Percentiles rank a stretch among this genome's conserved stretches.
Conservation (phyloP, 306 rosid species). For the Bauhinia variegata region DNA sequence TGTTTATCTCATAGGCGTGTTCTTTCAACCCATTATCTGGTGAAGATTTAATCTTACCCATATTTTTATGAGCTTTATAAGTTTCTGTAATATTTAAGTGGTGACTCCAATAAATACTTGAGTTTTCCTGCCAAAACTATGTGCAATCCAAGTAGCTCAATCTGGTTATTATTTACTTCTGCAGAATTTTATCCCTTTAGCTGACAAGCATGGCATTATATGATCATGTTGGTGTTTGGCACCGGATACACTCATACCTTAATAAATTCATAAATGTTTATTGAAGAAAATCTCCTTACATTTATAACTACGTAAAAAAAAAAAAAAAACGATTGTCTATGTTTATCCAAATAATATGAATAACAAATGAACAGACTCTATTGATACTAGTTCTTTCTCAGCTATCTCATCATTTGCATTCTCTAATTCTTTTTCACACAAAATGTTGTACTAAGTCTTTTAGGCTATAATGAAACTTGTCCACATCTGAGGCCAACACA, state of each 20-base stretch:
- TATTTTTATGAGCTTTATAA: slow-evolving; percentile 35
- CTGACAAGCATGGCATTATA: no score
- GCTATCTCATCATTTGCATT: slow-evolving; percentile 9
- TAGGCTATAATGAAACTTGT: slow-evolving; percentile 33
- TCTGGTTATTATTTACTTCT: neutral
- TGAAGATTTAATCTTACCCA: slow-evolving; percentile 44
- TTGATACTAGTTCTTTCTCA: slow-evolving; percentile 3
- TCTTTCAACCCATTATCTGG: slow-evolving; percentile 52
- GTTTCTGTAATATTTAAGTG: slow-evolving; percentile 57
- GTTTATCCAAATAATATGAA: neutral
- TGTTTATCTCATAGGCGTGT: slow-evolving; percentile 49
- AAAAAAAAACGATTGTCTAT: no score
- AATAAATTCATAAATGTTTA: no score
- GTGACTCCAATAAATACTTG: slow-evolving; percentile 52
- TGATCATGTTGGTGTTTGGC: no score
- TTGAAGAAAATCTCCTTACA: no score
- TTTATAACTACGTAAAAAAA: no score
- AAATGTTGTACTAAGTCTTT: slow-evolving; percentile 15
- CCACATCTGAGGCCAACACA: slow-evolving; percentile 38
- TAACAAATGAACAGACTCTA: slow-evolving; percentile 26
- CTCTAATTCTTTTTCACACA: neutral
- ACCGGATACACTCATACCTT: no score
- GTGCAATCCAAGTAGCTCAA: neutral
- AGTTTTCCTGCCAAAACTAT: slow-evolving; percentile 31
- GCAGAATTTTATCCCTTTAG: neutral